Base-by-base conservation (phyloP, 352 stramenopile genomes). In the Pythium chondricola region DNA sequence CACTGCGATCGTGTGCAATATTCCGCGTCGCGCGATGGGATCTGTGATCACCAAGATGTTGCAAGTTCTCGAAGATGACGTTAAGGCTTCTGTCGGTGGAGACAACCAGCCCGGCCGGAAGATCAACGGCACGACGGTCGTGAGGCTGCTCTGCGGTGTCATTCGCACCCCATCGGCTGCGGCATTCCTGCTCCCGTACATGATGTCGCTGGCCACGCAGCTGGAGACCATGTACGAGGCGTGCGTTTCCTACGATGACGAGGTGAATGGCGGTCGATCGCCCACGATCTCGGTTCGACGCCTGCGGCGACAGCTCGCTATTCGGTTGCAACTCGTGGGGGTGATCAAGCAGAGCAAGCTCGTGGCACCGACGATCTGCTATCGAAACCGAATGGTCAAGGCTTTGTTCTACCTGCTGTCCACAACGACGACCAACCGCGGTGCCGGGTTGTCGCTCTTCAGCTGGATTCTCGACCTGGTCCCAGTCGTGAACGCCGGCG, bases 381-480 rank as follows among this genome's bases (percentile, higher is more conserved):
- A 91, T 54, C 78, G 83, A 21, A 82, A 94, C 48, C 76, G 83
- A 17, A 92, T 94, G 26, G 77, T 86, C 10, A 89, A 89, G 50
- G 76, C 82, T 18, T 63, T 94, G 9, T 91, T 93, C 49, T 73
- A 75, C 26, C 54, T 92, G 11, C 63, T 94, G 14, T 69, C 73
- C 9, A 92, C 80, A 3, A 81, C 79, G n/a, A 61, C 65, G 24
- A 71, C 86, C 16, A 74, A 66, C 13, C 69, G 58, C 31, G 80
- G 68, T 26, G 60, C 69, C 0, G 80, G 83, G 1, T 43, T 88
- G 9, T 88, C 83, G 25, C 72, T 94, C 6, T 94, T 94, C 46
- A 85, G 72, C 48, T 94, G 83, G 83, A 92, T 92, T 43, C 47
- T 94, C 38, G 83, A 94, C 56, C 59, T 94, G 48, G 84, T 94